Conservation (phyloP, 148 eudicot genomes). For the Vaccinium darrowii region DNA sequence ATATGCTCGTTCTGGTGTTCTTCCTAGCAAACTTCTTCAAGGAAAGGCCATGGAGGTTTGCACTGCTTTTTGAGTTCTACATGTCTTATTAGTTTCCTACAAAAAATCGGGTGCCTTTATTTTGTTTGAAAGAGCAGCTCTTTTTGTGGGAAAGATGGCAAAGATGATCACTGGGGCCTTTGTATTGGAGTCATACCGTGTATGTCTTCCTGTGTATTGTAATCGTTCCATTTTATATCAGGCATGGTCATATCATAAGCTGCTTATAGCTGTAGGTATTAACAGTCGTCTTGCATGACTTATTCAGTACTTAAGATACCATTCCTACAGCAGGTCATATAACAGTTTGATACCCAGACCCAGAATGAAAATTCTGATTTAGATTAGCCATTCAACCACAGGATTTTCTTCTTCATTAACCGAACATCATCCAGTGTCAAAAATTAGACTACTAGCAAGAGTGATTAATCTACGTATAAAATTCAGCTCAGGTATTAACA, state of each 20-base stretch:
- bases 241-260: not conserved
- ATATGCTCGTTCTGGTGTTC: constrained; percentile 56
- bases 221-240: not conserved
- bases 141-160: not conserved
- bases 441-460: too few relatives aligned
- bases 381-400: too few relatives aligned
- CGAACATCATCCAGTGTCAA: too few relatives aligned
- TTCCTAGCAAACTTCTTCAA: constrained; percentile 75
- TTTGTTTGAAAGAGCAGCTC: not conserved
- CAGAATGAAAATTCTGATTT: too few relatives aligned
- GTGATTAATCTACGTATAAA: too few relatives aligned
- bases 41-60: constrained; percentile 72
- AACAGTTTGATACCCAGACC: too few relatives aligned
- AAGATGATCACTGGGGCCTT: not conserved
- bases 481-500: too few relatives aligned
- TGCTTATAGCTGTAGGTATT: not conserved
- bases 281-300: not conserved
- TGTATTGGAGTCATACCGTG: not conserved
- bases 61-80: constrained; percentile 14
- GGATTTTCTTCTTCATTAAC: too few relatives aligned
- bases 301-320: too few relatives aligned
- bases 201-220: not conserved
- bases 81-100: not conserved
- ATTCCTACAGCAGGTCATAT: too few relatives aligned
- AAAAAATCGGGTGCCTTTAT: not conserved